Base-by-base conservation (phyloP, 345 rosid genomes). In the Stellera chamaejasme region DNA sequence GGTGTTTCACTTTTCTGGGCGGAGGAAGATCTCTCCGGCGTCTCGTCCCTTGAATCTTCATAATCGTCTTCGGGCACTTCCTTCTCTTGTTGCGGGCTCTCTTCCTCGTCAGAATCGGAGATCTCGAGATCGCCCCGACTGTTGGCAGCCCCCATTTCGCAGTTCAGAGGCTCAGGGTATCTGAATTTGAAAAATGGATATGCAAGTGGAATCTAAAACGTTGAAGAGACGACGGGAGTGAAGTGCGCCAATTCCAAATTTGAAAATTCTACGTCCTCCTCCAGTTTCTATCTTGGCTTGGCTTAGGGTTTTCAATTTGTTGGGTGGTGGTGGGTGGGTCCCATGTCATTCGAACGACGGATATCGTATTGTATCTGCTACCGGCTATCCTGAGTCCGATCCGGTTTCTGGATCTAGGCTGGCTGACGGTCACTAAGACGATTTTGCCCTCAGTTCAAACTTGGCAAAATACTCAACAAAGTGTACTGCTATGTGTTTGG, bases 111-210 rank as follows among this genome's bases (percentile, higher is more conserved):
- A 0, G 87, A 84, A 58, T 79, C 84, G n/a, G 82, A 73, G 54
- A 84, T 60, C 55, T 79, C 85, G 10, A 83, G 75, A 61, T 87
- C 84, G 54, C 80, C 83, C 16, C 75, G 85, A 70, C 92, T 87
- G 45, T 87, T 85, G 60, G 83, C 23, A 25, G 62, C 85, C 44
- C 96, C 96, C 96, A 87, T 87, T 58, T 42, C 50, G 8, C n/a
- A n/a, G 45, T 41, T 2, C 28, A 32, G 4, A 48, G 46, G 52
- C 48, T 50, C 14, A 12, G 58, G 19, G 26, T 13, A 41, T 16
- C 11, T 50, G 53, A 51, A 23, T 14, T 48, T 19, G 4, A 1
- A 27, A 51, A 61, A 26, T 41, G 56, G 10, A 41, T 4, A 25
- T 11, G 48, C 56, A 60, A 1, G 23, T 19, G 19, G 26, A 23